phyloP scores from a whole-genome alignment of 495 filamentous ascomycete genomes.

The Talaromyces ruber region DNA sequence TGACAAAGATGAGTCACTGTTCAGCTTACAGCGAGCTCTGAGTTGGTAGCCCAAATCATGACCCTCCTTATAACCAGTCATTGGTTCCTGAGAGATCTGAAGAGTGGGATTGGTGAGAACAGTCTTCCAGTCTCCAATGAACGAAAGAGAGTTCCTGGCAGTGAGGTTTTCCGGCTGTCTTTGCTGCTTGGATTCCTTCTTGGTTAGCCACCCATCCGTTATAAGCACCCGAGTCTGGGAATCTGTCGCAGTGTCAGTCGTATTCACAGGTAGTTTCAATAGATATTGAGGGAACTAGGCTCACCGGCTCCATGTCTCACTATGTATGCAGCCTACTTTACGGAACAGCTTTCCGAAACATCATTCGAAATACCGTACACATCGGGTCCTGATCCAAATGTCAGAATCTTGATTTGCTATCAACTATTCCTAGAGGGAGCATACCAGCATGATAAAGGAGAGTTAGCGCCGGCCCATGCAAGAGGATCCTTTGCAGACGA shows the following conservation, averaged over 20 bases:
- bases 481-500: constrained; percentile 24
- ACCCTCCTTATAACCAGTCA: constrained; percentile 47
- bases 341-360: constrained; percentile 39
- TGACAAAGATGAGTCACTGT: constrained; percentile 10
- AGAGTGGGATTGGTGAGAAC: constrained; percentile 36
- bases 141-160: constrained; percentile 30
- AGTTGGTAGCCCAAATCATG: constrained; percentile 8
- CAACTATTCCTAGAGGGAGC: not conserved
- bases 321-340: constrained; percentile 46
- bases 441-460: constrained; percentile 44
- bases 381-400: constrained; percentile 32
- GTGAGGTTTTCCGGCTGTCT: constrained; percentile 23
- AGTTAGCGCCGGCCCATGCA: constrained; percentile 42
- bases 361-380: constrained; percentile 39
- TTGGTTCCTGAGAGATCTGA: constrained; percentile 42
- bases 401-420: not conserved
- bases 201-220: constrained; percentile 39
- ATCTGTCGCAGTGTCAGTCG: constrained; percentile 2
- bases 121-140: constrained; percentile 44
- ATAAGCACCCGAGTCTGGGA: constrained; percentile 44
- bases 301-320: constrained; percentile 50
- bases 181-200: constrained; percentile 31
- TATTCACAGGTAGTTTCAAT: constrained; percentile 4
- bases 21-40: not conserved
- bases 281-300: not conserved